phyloP scores from a whole-genome alignment of 2,329 filamentous ascomycete genomes.

The Rhynchosporium graminicola region DNA sequence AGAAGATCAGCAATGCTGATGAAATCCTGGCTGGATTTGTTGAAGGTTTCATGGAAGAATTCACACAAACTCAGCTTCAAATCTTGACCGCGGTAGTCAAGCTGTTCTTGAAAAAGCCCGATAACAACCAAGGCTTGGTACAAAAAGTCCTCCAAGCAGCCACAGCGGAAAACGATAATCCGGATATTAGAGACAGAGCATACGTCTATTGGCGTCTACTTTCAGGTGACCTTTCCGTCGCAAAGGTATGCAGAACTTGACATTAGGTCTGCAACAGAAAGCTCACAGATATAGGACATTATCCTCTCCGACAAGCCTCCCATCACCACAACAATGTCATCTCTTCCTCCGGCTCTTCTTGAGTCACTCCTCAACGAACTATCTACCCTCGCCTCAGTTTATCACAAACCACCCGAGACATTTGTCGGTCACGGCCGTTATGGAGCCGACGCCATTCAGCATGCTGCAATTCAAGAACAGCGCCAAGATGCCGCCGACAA shows the following conservation, averaged over 20 bases:
- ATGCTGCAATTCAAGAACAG: conserved; percentile 95
- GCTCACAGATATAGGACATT: conserved; percentile 61
- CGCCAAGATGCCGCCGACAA: conserved; percentile 90
- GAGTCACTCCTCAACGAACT: conserved; percentile 90
- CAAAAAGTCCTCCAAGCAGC: conserved; percentile 93
- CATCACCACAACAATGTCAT: conserved; percentile 92
- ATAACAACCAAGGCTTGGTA: conserved; percentile 85
- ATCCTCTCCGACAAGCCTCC: conserved; percentile 92
- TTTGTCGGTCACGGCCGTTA: conserved; percentile 95
- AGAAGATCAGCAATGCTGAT: conserved; percentile 98
- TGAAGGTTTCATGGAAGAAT: conserved; percentile 93
- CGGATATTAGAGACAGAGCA: conserved; percentile 92
- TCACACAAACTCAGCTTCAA: conserved; percentile 97
- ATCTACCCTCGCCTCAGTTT: conserved; percentile 93
- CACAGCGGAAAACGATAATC: conserved; percentile 94
- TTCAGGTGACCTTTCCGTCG: conserved; percentile 86
- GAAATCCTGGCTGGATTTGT: conserved; percentile 91
- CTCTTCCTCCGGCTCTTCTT: conserved; percentile 77
- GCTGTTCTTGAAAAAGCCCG: conserved; percentile 94
- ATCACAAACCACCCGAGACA: conserved; percentile 97
- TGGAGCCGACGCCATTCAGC: conserved; percentile 91
- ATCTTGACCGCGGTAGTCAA: conserved; percentile 97
- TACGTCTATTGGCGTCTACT: conserved; percentile 98
- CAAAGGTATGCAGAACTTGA: conserved; percentile 61
- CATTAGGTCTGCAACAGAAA: background rate